A percentile compares a stretch with the other conserved stretches of the same genome.
Conservation (phyloP, 495 filamentous ascomycete genomes). For the Hapsidospora chrysogenum region DNA sequence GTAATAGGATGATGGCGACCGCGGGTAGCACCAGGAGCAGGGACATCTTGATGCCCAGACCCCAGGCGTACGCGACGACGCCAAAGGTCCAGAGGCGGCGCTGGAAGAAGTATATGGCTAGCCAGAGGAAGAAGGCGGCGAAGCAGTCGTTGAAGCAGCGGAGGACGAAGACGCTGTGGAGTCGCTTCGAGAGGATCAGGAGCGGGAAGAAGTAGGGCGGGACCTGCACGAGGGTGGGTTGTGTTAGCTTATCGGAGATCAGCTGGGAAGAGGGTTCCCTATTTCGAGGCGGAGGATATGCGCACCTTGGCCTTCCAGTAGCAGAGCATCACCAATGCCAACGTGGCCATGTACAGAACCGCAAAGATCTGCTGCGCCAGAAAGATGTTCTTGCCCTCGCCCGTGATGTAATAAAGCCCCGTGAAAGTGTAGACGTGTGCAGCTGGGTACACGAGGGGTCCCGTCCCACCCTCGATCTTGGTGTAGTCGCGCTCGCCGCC, state of each 20-base stretch:
- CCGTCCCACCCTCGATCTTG: slow-evolving; percentile 71
- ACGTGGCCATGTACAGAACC: slow-evolving; percentile 53
- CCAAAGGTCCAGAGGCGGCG: slow-evolving; percentile 51
- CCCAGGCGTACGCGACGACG: slow-evolving; percentile 55
- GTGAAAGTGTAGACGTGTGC: slow-evolving; percentile 87
- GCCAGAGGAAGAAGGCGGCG: slow-evolving; percentile 64
- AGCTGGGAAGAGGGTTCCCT: background rate
- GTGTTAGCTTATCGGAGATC: background rate
- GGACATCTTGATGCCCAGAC: slow-evolving; percentile 88
- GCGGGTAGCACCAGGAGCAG: slow-evolving; percentile 68
- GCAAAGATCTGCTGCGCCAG: slow-evolving; percentile 70
- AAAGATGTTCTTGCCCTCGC: slow-evolving; percentile 58
- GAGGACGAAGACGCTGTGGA: slow-evolving; percentile 86
- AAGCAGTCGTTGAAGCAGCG: slow-evolving; percentile 93
- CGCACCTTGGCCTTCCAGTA: slow-evolving; percentile 57
- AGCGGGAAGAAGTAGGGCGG: slow-evolving; percentile 82
- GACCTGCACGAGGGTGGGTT: slow-evolving; percentile 29
- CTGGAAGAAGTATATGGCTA: slow-evolving; percentile 64
- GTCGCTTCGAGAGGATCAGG: slow-evolving; percentile 73
- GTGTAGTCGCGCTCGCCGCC: slow-evolving; percentile 80
- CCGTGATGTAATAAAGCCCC: slow-evolving; percentile 58
- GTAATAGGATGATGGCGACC: slow-evolving; percentile 53
- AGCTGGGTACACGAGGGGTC: slow-evolving; percentile 86
- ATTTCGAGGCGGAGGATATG: background rate
- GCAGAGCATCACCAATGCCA: slow-evolving; percentile 64